These are phyloP conservation scores for Apium graveolens DNA, from an alignment of 129 eudicot species.

Conservation along the genomic window DNA sequence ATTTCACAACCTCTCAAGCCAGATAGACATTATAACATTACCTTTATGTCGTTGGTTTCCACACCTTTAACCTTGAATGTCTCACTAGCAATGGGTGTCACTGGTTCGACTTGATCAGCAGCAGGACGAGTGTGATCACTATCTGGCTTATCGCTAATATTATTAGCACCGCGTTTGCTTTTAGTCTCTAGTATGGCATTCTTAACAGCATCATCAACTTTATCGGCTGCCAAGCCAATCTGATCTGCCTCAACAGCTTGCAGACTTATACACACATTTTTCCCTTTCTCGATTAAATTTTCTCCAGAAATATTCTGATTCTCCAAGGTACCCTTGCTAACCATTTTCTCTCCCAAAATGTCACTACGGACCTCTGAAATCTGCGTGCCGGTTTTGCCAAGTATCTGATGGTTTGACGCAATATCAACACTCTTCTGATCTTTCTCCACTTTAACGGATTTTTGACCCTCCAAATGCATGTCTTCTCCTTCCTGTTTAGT, in stretches of 20 bases:
- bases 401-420: neutral
- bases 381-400: neutral
- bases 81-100: neutral
- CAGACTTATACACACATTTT: neutral
- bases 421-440: neutral
- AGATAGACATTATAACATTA: neutral
- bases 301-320: neutral
- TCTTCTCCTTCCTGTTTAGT: neutral
- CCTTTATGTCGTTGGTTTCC: neutral
- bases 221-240: neutral
- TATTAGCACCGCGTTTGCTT: neutral
- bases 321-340: neutral
- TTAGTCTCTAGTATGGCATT: neutral
- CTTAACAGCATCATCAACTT: neutral
- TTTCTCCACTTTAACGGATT: neutral
- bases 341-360: neutral
- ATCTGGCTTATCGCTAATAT: neutral
- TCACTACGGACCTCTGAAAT: neutral
- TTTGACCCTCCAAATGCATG: neutral
- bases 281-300: neutral
- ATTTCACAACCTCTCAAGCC: neutral
- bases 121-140: neutral
- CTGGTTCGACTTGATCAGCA: neutral
- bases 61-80: neutral
- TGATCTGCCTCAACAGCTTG: neutral